phyloP scores from a whole-genome alignment of 768 basidiomycete species.

The Dentipellis sp. region DNA sequence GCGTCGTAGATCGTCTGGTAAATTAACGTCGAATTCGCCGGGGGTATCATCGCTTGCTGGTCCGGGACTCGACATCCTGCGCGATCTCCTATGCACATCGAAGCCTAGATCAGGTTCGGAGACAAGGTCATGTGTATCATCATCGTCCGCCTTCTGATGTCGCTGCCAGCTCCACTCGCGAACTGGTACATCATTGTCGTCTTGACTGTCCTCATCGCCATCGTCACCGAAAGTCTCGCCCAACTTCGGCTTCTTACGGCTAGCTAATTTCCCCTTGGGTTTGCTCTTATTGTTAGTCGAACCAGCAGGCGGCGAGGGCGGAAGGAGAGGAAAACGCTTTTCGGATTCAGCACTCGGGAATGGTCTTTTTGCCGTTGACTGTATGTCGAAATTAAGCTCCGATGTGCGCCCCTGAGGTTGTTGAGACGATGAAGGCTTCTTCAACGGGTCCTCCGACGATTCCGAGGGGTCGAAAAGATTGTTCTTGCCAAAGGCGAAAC shows the following conservation, averaged over 20 bases:
- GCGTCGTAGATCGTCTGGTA: constrained; percentile 57
- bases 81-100: constrained; percentile 7
- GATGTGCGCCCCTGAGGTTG: not conserved
- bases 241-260: constrained; percentile 45
- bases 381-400: not conserved
- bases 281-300: constrained; percentile 16
- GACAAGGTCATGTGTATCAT: constrained; percentile 6
- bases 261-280: constrained; percentile 31
- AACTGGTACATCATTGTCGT: constrained; percentile 20
- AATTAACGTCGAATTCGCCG: constrained; percentile 40
- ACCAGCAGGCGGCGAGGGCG: constrained; percentile 54
- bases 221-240: constrained; percentile 18
- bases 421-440: not conserved
- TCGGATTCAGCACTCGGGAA: constrained; percentile 6
- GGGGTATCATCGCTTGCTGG: constrained; percentile 23
- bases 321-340: constrained; percentile 33
- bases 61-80: constrained; percentile 9
- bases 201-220: constrained; percentile 15
- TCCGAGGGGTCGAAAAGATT: constrained; percentile 3
- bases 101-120: constrained; percentile 6
- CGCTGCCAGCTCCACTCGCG: constrained; percentile 19
- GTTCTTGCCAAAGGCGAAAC: constrained; percentile 6
- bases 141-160: not conserved
- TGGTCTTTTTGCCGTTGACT: constrained; percentile 2
- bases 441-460: not conserved